Conservation (phyloP, 2,329 filamentous ascomycete genomes). For the Neopestalotiopsis clavispora region DNA sequence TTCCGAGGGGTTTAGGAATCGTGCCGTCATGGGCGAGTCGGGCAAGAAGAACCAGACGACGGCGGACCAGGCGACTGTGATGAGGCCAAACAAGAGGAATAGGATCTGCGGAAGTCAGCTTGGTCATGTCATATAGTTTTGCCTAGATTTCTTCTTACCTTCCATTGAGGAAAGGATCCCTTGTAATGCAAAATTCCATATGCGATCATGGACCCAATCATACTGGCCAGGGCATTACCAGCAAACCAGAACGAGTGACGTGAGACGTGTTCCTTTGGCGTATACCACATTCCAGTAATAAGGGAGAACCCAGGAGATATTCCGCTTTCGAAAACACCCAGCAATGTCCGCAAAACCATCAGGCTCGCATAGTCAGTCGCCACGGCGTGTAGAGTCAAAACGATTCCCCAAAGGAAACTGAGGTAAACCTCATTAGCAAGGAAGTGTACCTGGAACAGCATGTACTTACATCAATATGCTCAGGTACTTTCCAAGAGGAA, state of each 20-base stretch:
- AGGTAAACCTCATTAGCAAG: too few species aligned
- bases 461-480: constrained; percentile 25
- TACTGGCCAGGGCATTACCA: constrained; percentile 52
- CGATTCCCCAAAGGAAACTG: constrained; percentile 55
- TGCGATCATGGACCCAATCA: constrained; percentile 54
- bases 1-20: constrained; percentile 61
- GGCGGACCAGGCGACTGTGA: constrained; percentile 56
- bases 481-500: constrained; percentile 54
- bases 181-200: constrained; percentile 36
- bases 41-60: constrained; percentile 54
- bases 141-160: not conserved
- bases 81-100: constrained; percentile 57
- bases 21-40: constrained; percentile 57
- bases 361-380: constrained; percentile 54
- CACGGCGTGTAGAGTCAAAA: constrained; percentile 48
- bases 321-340: constrained; percentile 59
- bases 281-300: constrained; percentile 61
- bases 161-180: not conserved
- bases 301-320: constrained; percentile 61
- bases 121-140: not conserved
- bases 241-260: constrained; percentile 62
- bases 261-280: constrained; percentile 58
- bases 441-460: too few species aligned
- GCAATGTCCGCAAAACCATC: constrained; percentile 54
- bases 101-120: not conserved